These are phyloP conservation scores for Brettanomyces sp. DNA, from an alignment of 805 yeast genomes.

Conservation along the genomic window DNA sequence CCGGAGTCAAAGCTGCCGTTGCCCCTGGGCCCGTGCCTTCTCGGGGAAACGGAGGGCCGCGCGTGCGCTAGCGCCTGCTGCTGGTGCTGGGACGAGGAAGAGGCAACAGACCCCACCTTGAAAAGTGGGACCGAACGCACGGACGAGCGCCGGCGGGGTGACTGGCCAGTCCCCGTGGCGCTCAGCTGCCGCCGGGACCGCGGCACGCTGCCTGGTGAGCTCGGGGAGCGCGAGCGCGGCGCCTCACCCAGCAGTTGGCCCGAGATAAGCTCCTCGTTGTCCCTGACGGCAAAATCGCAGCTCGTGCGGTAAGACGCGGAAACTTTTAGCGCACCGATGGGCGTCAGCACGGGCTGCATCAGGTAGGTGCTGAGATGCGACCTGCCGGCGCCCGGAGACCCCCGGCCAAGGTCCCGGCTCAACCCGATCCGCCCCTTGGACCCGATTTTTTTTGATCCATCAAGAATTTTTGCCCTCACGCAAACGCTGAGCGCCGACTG, in stretches of 20 bases:
- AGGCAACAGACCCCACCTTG: conserved; percentile 49
- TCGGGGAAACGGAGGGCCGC: too few relatives aligned
- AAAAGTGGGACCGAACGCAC: conserved; percentile 46
- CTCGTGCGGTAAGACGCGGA: conserved; percentile 76
- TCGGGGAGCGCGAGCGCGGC: not conserved
- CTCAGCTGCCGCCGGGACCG: not conserved
- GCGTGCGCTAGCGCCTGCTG: not conserved
- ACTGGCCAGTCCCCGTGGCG: not conserved
- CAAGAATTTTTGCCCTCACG: conserved; percentile 54
- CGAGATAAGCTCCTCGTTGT: conserved; percentile 55
- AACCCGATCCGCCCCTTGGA: conserved; percentile 82
- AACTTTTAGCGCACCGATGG: conserved; percentile 62
- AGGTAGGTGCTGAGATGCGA: conserved; percentile 36
- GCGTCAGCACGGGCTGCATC: conserved; percentile 65
- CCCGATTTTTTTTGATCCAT: conserved; percentile 70
- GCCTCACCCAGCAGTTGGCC: conserved; percentile 15
- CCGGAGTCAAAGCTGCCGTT: too few relatives aligned
- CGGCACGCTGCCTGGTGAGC: not conserved
- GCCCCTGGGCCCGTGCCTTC: too few relatives aligned
- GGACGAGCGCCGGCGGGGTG: conserved; percentile 22
- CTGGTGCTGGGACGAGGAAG: conserved; percentile 3
- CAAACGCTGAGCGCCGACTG: conserved; percentile 22
- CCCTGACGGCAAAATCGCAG: conserved; percentile 56
- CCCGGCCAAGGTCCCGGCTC: conserved; percentile 36
- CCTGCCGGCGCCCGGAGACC: conserved; percentile 29